Conservation (phyloP, 306 rosid genomes). For the Ormosia semicastrata region DNA sequence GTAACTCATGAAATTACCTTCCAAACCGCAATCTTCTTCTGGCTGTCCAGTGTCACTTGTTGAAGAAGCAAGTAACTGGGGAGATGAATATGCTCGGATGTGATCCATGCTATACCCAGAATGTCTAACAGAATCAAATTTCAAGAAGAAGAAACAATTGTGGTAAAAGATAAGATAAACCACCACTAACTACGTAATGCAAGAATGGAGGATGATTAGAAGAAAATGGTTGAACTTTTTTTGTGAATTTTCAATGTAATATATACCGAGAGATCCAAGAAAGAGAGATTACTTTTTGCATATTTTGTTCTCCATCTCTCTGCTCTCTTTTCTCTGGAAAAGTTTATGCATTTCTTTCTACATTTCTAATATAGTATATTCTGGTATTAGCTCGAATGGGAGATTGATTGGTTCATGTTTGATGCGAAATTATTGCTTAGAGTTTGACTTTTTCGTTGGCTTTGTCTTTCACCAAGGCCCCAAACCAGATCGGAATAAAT, state of each 20-base stretch:
- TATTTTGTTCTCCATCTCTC: constrained; percentile 33
- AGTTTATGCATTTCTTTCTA: constrained; percentile 4
- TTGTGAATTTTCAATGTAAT: constrained; percentile 1
- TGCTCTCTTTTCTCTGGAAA: constrained; percentile 17
- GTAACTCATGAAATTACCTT: constrained; percentile 45
- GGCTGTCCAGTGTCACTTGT: constrained; percentile 22
- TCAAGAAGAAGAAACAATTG: constrained; percentile 12
- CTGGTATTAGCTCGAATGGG: constrained; percentile 34
- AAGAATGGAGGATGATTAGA: constrained; percentile 18
- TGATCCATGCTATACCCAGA: constrained; percentile 42
- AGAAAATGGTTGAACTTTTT: background rate
- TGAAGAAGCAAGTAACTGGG: constrained; percentile 44
- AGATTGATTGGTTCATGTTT: constrained; percentile 38
- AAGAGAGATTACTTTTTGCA: constrained; percentile 52
- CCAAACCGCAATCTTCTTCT: constrained; percentile 50
- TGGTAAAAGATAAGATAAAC: constrained; percentile 3
- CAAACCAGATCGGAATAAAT: background rate
- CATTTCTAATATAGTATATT: constrained; percentile 36
- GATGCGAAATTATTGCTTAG: constrained; percentile 62
- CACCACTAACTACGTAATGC: background rate
- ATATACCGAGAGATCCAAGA: constrained; percentile 43
- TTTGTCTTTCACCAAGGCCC: constrained; percentile 15
- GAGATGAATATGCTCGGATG: constrained; percentile 56
- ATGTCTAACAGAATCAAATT: constrained; percentile 13
- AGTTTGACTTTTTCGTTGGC: constrained; percentile 61